Evolutionary conservation across 768 basidiomycete genomes (phyloP), one percentile per base, ranked within the genome.

Genomic region (Lepiota brunneoincarnata): DNA sequence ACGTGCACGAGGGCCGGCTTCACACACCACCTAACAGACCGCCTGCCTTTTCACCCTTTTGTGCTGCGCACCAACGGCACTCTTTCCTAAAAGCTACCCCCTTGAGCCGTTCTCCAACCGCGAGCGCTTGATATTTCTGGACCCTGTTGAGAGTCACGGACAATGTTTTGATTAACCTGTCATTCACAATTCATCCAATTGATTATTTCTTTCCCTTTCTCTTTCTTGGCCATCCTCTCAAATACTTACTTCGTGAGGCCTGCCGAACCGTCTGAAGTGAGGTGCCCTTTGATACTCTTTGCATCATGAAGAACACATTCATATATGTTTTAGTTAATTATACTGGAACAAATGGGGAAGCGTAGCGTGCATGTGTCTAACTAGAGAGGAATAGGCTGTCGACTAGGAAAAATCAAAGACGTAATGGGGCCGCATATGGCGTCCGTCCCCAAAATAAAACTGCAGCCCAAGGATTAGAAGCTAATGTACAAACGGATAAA

Each of bases 401-500:
- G 26, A 28, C 26, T 28, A 31, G 44, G 31, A 46, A 35, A 21
- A 18, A 14, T 28, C 26, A 28, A 28, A 28, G 26, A 28, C 26
- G 7, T 28, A 18, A 39, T 26, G 40, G 12, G 18, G 12, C 49
- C 18, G 28, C 31, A 39, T 50, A 18, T 40, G 49, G 36, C 36
- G 21, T 20, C 31, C 31, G 31, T 31, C 21, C 38, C 24, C 4
- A 40, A 50, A 41, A 50, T 41, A 50, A 28, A 41, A 39, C 34
- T 28, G 49, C 15, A 31, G 12, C 6, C 18, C 18, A 6, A 35
- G 46, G 46, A 54, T 46, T 47, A 40, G 38, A 50, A 41, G 2
- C 37, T 54, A 54, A 31, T 14, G 20, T 54, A 44, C 39, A 45
- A 46, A 38, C 37, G 0, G 31, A 44, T 35, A 50, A 50, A 50